Base-by-base conservation (phyloP, 2,329 filamentous ascomycete species). In the Neonectria coccinea region DNA sequence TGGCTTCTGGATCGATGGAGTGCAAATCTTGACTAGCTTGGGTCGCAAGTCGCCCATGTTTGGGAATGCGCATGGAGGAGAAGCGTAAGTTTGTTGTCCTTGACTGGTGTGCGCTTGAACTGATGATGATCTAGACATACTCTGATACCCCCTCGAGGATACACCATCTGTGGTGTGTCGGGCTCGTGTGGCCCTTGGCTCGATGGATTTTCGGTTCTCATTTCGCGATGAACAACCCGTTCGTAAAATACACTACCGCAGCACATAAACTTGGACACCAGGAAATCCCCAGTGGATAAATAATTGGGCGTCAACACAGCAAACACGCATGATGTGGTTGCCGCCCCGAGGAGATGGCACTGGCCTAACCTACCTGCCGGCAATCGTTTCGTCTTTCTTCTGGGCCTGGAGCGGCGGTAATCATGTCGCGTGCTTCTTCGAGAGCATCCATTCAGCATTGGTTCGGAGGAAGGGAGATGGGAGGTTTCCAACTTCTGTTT, bases 1-100 rank as follows among this genome's bases (percentile, higher is more conserved):
- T 54, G 94, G 93, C 22, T 83, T 88, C 64, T 96, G 92, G 89
- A 91, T 98, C 69, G 93, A 97, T 77, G 95, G 90, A 12, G 86
- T 98, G 56, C 93, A 97, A 77, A 90, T 98, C 67, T 82, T 97
- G 78, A 98, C 96, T 1, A 97, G 90, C 73, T 81, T 93, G 65
- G 94, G 94, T n/a, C 88, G 94, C 72, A 92, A 91, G 77, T 97
- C 95, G 36, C 88, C 90, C 59, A 81, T 97, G 65, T 98, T 90
- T 83, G 96, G 96, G 64, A 96, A 97, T 72, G 80, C 89, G 11
- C 83, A 84, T 69, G 93, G 93, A 59, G 94, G 94, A 68, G 91
- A 91, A 75, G 89, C 89, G 94, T 97, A 88, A 79, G 93, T 88
- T 48, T 16, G 2, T 5, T 10, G 3, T n/a, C 22, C 8, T 8